Base-by-base conservation (phyloP, 2,329 filamentous ascomycete species). In the Coccinonectria pachysandricola region DNA sequence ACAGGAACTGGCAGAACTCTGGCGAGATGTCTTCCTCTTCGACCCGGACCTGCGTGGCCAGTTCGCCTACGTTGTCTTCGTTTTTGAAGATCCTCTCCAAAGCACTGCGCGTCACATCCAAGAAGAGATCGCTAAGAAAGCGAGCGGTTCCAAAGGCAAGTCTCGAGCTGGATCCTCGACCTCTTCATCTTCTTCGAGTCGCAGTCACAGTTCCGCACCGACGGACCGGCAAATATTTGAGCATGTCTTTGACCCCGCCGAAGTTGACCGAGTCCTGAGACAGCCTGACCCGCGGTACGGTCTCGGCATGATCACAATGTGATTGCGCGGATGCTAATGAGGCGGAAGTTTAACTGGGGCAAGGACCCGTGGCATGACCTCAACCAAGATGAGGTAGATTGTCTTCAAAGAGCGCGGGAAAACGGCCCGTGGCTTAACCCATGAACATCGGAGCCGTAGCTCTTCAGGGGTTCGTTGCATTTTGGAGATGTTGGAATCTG, bases 21-120 rank as follows among this genome's bases (percentile, higher is more conserved):
- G 75, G 75, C 63, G 72, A 23, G 74, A 80, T 36, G 59, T 76
- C 8, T 61, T 79, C 21, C 59, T 77, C 21, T 73, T 71, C 47
- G 71, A 77, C 35, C 64, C 69, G 0, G 72, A 76, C 30, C 64
- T 79, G 19, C 60, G 68, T 9, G 73, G 75, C 11, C 68, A 72
- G 31, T 75, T 80, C 42, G 51, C 60, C 27, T 67, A 71, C 37
- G 68, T 78, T 16, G 63, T 73, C 5, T 80, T 80, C 45, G 68
- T 73, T 8, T 78, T 80, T 36, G 73, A 78, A 37, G 68, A 76
- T 31, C 52, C 59, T 4, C 44, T 49, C 24, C 65, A 71, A 46
- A 71, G 62, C 52, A 73, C 68, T 1, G 51, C 57, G n/a, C 57
- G 58, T 27, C 45, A 67, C 35, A 68, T 75, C 32, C 50, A 62